Evolutionary conservation across 2,329 filamentous ascomycete genomes (phyloP), one percentile per base, ranked within the genome.

Genomic region (Sporothrix protearum): DNA sequence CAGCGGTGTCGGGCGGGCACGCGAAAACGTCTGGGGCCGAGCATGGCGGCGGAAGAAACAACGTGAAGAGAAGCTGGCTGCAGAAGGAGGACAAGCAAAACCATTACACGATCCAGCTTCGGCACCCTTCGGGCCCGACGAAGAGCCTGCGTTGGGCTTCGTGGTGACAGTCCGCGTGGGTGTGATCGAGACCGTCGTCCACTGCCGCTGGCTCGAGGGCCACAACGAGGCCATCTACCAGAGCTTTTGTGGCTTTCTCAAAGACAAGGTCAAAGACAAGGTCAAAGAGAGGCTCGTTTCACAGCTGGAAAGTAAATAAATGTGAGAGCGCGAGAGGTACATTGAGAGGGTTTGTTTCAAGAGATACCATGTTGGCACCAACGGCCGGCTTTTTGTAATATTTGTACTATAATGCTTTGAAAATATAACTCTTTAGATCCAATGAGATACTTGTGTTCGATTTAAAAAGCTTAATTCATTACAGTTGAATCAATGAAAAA

Each of bases 161-260:
- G 85, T 83, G 70, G 79, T 92, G 9, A 78, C 80, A n/a, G 77
- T 89, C 28, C 81, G 79, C 1, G 78, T 82, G 0, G 77, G 80
- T 22, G 78, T 78, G 68, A 76, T 78, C 1, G 78, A 80, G 22
- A 82, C 89, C 0, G 80, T 78, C 1, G 81, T 91, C 4, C 75
- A 80, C 4, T 83, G 91, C 70, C 84, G 92, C 42, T 96, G 93
- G 94, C 77, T 93, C 0, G 89, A 92, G 76, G 95, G 96, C 0
- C 83, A 85, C 6, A 92, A 97, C 75, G 83, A 86, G 22, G 85
- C 89, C 0, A 78, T 96, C 0, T 97, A 95, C 80, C 92, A 96
- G 81, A 97, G 94, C 78, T 93, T 99, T 74, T 91, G 89, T 73
- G 94, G 93, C 0, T 93, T 94, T 83, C 74, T 96, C 59, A 92